phyloP scores from a whole-genome alignment of 768 basidiomycete genomes.

The Pleurotus djamor region DNA sequence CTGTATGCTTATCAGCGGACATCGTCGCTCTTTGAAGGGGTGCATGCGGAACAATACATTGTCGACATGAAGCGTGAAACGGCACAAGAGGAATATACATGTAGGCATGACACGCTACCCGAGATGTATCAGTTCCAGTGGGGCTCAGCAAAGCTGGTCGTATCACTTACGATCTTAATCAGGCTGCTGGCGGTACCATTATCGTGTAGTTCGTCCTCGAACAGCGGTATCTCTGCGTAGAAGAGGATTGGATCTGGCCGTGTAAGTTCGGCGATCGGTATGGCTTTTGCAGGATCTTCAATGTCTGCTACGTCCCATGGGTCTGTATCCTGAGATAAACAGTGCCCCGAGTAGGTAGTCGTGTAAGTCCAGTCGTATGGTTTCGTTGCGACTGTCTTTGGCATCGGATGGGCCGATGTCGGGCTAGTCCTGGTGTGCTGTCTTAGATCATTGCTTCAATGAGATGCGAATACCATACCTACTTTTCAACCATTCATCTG shows the following conservation, averaged over 20 bases:
- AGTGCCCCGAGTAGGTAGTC: constrained; percentile 76
- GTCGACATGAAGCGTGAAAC: constrained; percentile 94
- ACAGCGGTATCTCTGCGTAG: constrained; percentile 92
- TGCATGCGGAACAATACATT: constrained; percentile 62
- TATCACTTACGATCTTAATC: constrained; percentile 76
- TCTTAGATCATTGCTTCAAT: constrained; percentile 1
- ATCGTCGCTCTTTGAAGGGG: too few relatives aligned
- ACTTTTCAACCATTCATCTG: constrained; percentile 91
- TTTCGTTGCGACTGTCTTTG: constrained; percentile 72
- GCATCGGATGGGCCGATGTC: constrained; percentile 61
- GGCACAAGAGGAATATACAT: constrained; percentile 85
- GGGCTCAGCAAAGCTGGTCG: neutral
- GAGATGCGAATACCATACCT: constrained; percentile 47
- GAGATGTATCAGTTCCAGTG: neutral
- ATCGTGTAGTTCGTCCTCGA: constrained; percentile 96
- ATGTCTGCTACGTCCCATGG: constrained; percentile 57
- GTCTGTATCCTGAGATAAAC: constrained; percentile 14
- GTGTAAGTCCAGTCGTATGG: constrained; percentile 99
- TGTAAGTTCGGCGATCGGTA: constrained; percentile 84
- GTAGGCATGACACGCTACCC: constrained; percentile 93
- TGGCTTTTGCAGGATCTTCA: constrained; percentile 54
- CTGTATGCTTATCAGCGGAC: too few relatives aligned
- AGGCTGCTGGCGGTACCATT: constrained; percentile 87
- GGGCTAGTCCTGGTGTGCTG: constrained; percentile 58
- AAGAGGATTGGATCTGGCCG: constrained; percentile 96